Evolutionary conservation across 495 filamentous ascomycete genomes (phyloP).

Genomic region (Aspergillus heteromorphus): DNA sequence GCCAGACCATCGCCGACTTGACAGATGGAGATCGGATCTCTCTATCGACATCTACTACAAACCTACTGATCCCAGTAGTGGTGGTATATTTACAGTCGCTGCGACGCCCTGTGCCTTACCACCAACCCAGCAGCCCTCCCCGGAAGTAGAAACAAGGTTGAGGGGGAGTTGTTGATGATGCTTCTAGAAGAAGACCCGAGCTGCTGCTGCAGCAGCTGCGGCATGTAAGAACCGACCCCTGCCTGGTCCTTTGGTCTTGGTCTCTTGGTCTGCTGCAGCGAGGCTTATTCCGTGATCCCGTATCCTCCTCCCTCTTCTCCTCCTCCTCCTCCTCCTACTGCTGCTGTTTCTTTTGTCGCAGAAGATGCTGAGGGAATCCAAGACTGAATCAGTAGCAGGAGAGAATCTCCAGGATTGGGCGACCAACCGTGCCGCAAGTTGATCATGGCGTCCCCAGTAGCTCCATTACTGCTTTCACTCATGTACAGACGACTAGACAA

Average conservation of each 20-base stretch:
- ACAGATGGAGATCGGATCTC: no score
- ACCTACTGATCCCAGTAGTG: no score
- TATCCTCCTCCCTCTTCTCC: background rate
- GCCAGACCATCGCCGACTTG: no score
- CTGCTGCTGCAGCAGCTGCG: background rate
- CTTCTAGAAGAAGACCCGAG: constrained; percentile 9
- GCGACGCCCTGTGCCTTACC: background rate
- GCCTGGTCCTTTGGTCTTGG: constrained; percentile 3
- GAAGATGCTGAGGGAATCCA: background rate
- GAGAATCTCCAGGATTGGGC: no score
- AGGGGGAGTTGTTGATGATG: constrained; percentile 1
- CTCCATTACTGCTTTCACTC: constrained; percentile 6
- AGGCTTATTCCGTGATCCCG: background rate
- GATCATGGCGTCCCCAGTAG: background rate
- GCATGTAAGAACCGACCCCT: constrained; percentile 5
- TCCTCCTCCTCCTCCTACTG: background rate
- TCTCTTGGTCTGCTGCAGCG: background rate
- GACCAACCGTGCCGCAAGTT: background rate
- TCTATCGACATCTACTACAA: no score
- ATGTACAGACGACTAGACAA: constrained; percentile 8
- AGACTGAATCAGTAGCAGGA: no score
- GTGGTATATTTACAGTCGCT: background rate
- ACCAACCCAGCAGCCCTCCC: background rate
- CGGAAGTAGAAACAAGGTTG: background rate
- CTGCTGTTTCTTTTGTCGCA: background rate